Evolutionary conservation across 805 yeast genomes (phyloP), one percentile per base, ranked within the genome.

Genomic region (Lachancea sp.): DNA sequence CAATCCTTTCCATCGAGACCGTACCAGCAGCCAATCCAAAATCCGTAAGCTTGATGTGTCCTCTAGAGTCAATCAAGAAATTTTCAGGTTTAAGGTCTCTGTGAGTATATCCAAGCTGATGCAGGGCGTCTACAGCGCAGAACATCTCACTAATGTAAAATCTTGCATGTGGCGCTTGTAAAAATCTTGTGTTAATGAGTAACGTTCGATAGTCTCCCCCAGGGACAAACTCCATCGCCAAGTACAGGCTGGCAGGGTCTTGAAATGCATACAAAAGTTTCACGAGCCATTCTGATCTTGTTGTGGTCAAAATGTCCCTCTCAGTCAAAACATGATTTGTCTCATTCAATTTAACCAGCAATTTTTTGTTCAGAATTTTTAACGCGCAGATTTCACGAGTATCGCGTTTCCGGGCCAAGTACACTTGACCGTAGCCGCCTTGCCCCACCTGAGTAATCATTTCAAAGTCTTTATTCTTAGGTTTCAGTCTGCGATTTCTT

Each of bases 341-440:
- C 64, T 92, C 99, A 60, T 92, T 96, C 48, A 88, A 76, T 64
- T 85, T 89, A 45, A 85, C 79, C 49, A 90, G 70, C 52, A 89
- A 71, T 54, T 82, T 82, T 63, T 92, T 92, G 61, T 87, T 89
- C 56, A 92, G 72, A 11, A 92, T 85, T 61, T 92, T 92, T 53
- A 92, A 70, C 2, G 99, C 99, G 64, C 96, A 90, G 34, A 92
- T 83, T 64, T 92, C 99, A 48, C 80, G 78, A 1, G 97, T 88
- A 56, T 92, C 99, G 50, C 80, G 81, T 70, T 92, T 92, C 50
- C 89, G 76, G 1, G 99, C 97, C 47, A 92, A 68, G 55, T 86
- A 92, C n/a, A 92, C 99, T 65, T 92, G 97, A 18, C 99, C 99
- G 58, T 92, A 92, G 3, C 99, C 99, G 57, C 99, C 99, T 68